Percentiles rank a stretch among this genome's conserved stretches.
phyloP scores from a whole-genome alignment of 2,329 filamentous ascomycete genomes.

The Coleophoma eucalyptorum region DNA sequence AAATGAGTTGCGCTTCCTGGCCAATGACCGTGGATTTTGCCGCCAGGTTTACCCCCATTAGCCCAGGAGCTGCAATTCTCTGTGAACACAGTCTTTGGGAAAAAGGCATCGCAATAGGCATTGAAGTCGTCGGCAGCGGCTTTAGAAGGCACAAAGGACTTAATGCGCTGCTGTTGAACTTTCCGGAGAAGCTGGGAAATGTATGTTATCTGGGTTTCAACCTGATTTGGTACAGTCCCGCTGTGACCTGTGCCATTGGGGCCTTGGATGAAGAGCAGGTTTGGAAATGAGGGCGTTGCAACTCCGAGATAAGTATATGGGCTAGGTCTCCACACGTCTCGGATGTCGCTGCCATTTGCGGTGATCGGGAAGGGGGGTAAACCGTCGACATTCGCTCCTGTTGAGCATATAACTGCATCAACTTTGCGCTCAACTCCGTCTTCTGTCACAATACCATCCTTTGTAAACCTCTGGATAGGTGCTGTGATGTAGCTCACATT shows the following conservation, averaged over 20 bases:
- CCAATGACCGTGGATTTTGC: constrained; percentile 64
- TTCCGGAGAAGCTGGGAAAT: constrained; percentile 67
- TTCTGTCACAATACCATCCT: constrained; percentile 53
- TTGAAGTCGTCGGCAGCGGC: constrained; percentile 62
- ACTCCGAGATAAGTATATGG: constrained; percentile 66
- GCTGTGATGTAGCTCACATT: constrained; percentile 60
- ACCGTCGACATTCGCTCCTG: constrained; percentile 59
- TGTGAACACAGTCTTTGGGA: constrained; percentile 48
- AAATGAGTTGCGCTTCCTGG: constrained; percentile 63
- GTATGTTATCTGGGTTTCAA: constrained; percentile 64
- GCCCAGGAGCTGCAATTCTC: constrained; percentile 70
- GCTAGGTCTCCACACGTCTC: constrained; percentile 50
- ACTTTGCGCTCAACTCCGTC: constrained; percentile 55
- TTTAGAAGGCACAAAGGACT: constrained; percentile 51
- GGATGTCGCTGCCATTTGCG: constrained; percentile 49
- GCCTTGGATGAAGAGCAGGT: constrained; percentile 61
- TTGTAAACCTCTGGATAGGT: constrained; percentile 53
- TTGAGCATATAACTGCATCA: constrained; percentile 65
- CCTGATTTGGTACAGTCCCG: constrained; percentile 63
- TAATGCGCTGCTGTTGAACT: constrained; percentile 61
- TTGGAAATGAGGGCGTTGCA: constrained; percentile 62
- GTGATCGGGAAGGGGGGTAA: constrained; percentile 57
- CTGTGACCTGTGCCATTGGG: constrained; percentile 56
- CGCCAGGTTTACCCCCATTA: constrained; percentile 60
- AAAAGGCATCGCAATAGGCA: constrained; percentile 54